A percentile compares a stretch with the other conserved stretches of the same genome.
Conservation (phyloP, 148 eudicot species). For the Persicaria maculosa region DNA sequence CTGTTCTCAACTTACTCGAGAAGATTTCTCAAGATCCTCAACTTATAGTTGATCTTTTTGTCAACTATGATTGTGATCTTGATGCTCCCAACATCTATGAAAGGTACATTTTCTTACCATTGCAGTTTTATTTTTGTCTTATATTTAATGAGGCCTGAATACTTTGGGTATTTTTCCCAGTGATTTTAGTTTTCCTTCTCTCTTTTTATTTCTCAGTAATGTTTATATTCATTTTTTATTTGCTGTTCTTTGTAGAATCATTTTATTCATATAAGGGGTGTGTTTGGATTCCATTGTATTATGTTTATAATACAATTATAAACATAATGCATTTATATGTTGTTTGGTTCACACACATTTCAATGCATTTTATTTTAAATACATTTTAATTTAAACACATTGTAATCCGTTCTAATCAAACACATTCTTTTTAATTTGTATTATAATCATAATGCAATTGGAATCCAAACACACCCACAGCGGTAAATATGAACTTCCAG, state of each 20-base stretch:
- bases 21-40: slow-evolving; percentile 86
- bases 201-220: background rate
- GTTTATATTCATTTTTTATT: background rate
- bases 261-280: background rate
- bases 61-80: slow-evolving; percentile 95
- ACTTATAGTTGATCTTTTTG: slow-evolving; percentile 77
- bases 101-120: slow-evolving; percentile 47
- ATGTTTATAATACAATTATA: too few species aligned
- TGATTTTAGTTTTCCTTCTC: background rate
- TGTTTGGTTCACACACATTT: too few species aligned
- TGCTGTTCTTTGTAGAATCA: background rate
- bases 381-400: too few species aligned
- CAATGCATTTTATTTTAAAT: too few species aligned
- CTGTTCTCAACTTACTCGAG: slow-evolving; percentile 82
- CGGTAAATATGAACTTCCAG: background rate
- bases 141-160: background rate
- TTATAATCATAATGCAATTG: too few species aligned
- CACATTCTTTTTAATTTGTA: too few species aligned
- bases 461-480: too few species aligned
- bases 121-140: background rate
- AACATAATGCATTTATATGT: too few species aligned
- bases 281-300: too few species aligned
- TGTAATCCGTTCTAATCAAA: too few species aligned
- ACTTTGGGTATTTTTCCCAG: background rate
- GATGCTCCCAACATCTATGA: slow-evolving; percentile 97